Base-by-base conservation (phyloP, 2,329 filamentous ascomycete species). In the Shiraia bambusicola region DNA sequence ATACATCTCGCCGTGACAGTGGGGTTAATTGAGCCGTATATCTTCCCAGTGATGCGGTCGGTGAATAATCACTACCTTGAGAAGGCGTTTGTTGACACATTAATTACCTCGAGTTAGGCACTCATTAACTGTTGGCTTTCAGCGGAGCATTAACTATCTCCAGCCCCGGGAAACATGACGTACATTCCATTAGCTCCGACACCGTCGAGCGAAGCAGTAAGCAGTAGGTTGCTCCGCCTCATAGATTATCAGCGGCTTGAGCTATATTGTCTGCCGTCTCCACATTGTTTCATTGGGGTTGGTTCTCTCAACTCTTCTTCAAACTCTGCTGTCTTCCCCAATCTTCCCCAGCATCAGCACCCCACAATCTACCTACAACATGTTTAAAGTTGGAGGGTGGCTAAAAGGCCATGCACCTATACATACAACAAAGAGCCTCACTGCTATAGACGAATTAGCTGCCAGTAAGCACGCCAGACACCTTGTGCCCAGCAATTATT, bases 401-500 rank as follows among this genome's bases (percentile, higher is more conserved):
- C 64, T 75, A 52, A 61, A 59, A 40, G 47, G 53, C 30, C 51
- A 50, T 39, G 53, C 42, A 29, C 50, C 64, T 36, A 65, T 70
- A 35, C 76, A 76, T 28, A 76, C 76, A 22, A 5, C 19, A 10
- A 76, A 76, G 61, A 81, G 77, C 29, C 58, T 84, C 43, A 79
- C 77, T 59, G 75, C 80, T 48, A 59, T 79, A 35, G 74, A 77
- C 49, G 81, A 84, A 66, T 70, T 79, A 34, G 74, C 78, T 29
- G 73, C 83, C 58, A 76, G 87, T 52, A 32, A 28, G 55, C 47
- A 27, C 32, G 6, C 3, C 8, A 2, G 11, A 34, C 15, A 8
- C 22, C 13, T 3, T 10, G 24, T 17, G 13, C 6, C 6, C 15
- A 15, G 17, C 16, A 34, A 6, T 13, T 37, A 42, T 57, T 67